Evolutionary conservation across 2,329 filamentous ascomycete genomes (phyloP).

Genomic region (Calonectria naviculata): DNA sequence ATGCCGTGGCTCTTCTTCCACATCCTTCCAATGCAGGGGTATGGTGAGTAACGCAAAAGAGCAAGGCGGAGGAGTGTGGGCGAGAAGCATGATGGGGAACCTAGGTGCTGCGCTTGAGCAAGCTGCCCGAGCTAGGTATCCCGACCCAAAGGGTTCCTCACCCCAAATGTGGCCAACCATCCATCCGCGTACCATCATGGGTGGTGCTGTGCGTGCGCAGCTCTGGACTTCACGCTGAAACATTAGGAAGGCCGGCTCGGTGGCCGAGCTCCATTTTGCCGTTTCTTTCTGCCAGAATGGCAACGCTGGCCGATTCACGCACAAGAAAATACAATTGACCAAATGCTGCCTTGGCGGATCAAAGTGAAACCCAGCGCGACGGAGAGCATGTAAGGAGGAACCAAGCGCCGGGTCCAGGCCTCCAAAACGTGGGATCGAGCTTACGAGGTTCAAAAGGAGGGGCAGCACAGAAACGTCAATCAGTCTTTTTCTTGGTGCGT

Average conservation of each 20-base stretch:
- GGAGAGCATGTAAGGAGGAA: conserved; percentile 25
- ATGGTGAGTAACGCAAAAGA: conserved; percentile 10
- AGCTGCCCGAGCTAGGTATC: conserved; percentile 15
- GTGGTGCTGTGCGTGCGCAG: conserved; percentile 29
- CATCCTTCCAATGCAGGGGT: conserved; percentile 31
- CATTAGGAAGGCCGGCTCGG: conserved; percentile 37
- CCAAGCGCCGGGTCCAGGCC: conserved; percentile 34
- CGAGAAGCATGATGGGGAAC: conserved; percentile 4
- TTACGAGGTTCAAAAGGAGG: conserved; percentile 17
- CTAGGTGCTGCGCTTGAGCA: conserved; percentile 4
- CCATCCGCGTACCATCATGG: conserved; percentile 10
- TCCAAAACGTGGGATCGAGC: conserved; percentile 14
- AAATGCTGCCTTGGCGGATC: conserved; percentile 30
- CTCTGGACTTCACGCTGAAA: conserved; percentile 39
- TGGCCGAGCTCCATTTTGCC: conserved; percentile 38
- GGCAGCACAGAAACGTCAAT: conserved; percentile 7
- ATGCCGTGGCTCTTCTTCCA: conserved; percentile 28
- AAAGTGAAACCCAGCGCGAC: conserved; percentile 37
- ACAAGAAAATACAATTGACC: conserved; percentile 11
- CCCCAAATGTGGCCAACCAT: conserved; percentile 20
- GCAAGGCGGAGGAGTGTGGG: conserved; percentile 9
- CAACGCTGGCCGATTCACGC: conserved; percentile 22
- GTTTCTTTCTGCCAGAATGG: conserved; percentile 29
- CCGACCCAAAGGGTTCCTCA: conserved; percentile 23
- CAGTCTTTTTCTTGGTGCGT: neutral